These are phyloP conservation scores for Podila minutissima DNA, from an alignment of 192 early-diverging fungal genomes.

Conservation along the genomic window DNA sequence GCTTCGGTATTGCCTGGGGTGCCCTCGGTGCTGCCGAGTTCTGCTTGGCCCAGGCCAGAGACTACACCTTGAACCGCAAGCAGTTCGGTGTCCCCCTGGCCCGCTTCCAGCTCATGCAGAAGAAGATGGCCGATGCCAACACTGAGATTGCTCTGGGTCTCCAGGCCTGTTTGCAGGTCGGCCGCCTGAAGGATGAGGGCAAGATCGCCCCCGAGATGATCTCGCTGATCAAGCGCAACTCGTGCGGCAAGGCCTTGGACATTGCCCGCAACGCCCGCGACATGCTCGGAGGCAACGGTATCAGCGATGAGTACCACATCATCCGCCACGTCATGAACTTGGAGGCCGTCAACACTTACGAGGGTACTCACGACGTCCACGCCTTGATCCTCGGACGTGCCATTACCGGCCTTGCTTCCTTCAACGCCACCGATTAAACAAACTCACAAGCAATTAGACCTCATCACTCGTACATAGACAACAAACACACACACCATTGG, in stretches of 20 bases:
- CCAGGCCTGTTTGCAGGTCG: slow-evolving; percentile 90
- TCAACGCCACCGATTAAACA: slow-evolving; percentile 54
- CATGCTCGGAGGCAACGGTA: slow-evolving; percentile 96
- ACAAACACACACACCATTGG: neutral
- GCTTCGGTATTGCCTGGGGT: slow-evolving; percentile 98
- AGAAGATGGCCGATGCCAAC: slow-evolving; percentile 95
- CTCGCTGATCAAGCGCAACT: slow-evolving; percentile 96
- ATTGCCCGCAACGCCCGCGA: slow-evolving; percentile 93
- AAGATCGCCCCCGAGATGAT: slow-evolving; percentile 94
- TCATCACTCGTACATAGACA: neutral
- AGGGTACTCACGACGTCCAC: slow-evolving; percentile 96
- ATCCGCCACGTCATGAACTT: slow-evolving; percentile 95
- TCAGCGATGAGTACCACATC: slow-evolving; percentile 96
- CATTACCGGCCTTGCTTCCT: slow-evolving; percentile 91
- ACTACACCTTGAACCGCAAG: slow-evolving; percentile 89
- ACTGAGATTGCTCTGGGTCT: slow-evolving; percentile 93
- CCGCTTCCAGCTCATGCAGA: slow-evolving; percentile 94
- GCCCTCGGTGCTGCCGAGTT: slow-evolving; percentile 94
- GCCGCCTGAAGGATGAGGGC: slow-evolving; percentile 90
- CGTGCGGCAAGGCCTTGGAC: slow-evolving; percentile 90
- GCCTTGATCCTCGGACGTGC: slow-evolving; percentile 92
- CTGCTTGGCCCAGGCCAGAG: slow-evolving; percentile 88
- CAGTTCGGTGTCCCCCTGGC: slow-evolving; percentile 96
- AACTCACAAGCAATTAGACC: neutral
- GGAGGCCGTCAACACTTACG: slow-evolving; percentile 95